Evolutionary conservation across 1,139 yeast species (phyloP).

Genomic region (Trichomonascaceae sp.): DNA sequence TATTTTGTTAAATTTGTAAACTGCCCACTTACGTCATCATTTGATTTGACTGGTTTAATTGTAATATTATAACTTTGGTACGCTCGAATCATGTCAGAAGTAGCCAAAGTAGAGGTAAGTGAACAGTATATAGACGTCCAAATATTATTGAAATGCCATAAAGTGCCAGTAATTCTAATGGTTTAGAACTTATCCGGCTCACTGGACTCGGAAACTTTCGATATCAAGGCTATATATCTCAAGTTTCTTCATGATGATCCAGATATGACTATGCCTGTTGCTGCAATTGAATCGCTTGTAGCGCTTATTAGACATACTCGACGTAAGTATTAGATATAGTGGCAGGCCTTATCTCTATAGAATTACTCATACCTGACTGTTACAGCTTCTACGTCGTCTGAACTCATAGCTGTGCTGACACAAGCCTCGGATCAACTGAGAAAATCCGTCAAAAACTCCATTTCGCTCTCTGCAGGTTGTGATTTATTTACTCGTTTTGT

Average conservation of each 20-base stretch:
- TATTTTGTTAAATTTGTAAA: neutral
- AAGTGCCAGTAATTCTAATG: neutral
- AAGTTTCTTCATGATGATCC: constrained; percentile 77
- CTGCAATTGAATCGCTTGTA: constrained; percentile 92
- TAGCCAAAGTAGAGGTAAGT: neutral
- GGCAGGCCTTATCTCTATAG: neutral
- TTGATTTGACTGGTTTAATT: no score
- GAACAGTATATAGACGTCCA: neutral
- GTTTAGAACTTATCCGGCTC: neutral
- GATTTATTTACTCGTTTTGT: constrained; percentile 94
- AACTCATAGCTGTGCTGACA: constrained; percentile 73
- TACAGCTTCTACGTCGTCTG: constrained; percentile 77
- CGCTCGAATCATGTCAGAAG: neutral
- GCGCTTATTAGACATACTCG: constrained; percentile 73
- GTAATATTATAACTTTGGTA: neutral
- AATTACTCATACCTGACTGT: neutral
- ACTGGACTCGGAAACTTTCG: constrained; percentile 38
- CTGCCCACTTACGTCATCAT: no score
- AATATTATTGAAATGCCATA: no score
- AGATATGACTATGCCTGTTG: constrained; percentile 98
- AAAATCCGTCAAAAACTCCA: constrained; percentile 77
- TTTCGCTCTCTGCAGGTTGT: constrained; percentile 94
- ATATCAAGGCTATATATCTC: constrained; percentile 73
- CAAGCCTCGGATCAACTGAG: constrained; percentile 71
- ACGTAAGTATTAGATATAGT: constrained; percentile 33